phyloP scores from a whole-genome alignment of 768 basidiomycete species.

The Imleria badia region DNA sequence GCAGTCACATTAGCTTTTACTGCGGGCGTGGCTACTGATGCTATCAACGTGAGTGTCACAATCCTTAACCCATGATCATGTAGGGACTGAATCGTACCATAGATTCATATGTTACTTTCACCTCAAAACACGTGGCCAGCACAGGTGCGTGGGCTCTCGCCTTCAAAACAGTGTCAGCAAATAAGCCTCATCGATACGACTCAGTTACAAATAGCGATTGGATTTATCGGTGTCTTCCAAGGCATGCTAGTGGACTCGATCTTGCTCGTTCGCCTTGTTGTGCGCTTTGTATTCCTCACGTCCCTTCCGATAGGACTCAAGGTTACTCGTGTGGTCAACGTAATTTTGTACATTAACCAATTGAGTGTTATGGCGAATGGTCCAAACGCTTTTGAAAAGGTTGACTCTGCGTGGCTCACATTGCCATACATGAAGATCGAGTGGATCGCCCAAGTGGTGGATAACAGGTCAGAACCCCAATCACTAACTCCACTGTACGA shows the following conservation, averaged over 20 bases:
- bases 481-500: background rate
- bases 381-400: background rate
- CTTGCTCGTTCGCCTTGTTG: constrained; percentile 23
- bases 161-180: background rate
- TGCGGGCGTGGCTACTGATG: constrained; percentile 5
- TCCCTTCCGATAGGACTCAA: constrained; percentile 22
- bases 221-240: constrained; percentile 21
- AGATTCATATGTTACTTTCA: constrained; percentile 25
- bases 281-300: constrained; percentile 14
- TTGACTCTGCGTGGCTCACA: constrained; percentile 9
- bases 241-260: constrained; percentile 24
- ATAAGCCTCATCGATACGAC: background rate
- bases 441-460: constrained; percentile 27
- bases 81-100: background rate
- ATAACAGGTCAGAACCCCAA: constrained; percentile 22
- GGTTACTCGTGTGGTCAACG: constrained; percentile 18
- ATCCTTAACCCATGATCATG: no score
- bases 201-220: constrained; percentile 19
- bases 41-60: constrained; percentile 1
- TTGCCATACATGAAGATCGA: constrained; percentile 32
- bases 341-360: constrained; percentile 12
- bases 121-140: constrained; percentile 13
- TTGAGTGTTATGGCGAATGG: background rate
- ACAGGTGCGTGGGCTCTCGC: background rate
- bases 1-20: constrained; percentile 9